Base-by-base conservation (phyloP, 768 basidiomycete species). In the Trametes villosa region DNA sequence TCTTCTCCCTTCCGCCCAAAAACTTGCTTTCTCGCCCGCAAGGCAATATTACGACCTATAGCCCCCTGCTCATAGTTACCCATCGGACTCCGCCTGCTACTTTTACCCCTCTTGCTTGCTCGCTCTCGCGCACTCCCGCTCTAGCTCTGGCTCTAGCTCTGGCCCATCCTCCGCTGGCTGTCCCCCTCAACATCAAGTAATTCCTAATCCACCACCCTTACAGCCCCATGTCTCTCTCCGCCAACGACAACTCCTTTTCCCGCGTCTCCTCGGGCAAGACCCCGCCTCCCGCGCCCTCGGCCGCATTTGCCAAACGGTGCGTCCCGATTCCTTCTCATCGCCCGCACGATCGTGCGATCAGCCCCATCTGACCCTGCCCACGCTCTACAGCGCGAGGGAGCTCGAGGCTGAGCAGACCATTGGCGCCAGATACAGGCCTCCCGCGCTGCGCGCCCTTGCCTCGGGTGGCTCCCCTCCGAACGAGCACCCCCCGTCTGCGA, bases 141-240 rank as follows among this genome's bases (percentile, higher is more conserved):
- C 36, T 38, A 38, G 36, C 36, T 38, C 36, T 38, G 36, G 36
- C 36, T 38, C 36, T 38, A 38, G 36, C 36, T 38, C 18, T 38
- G 36, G 36, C 36, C 36, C 36, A 18, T 18, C 36, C 36, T 15
- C 64, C 63, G 65, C 69, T 68, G 68, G 57, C 45, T 38, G 56
- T 48, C 57, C 65, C 52, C 64, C 68, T 67, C 64, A 70, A 74
- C 71, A 66, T 75, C 74, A 72, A 71, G 68, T 92, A 92, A 92
- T 93, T 84, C 83, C 82, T 92, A 92, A 91, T 91, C 85, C 76
- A 75, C 78, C 79, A 76, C 79, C 78, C 78, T 77, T 81, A 79
- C 65, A 60, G 78, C 89, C 89, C 89, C 90, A 94, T 94, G 92
- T 92, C 92, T 81, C 86, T 93, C 84, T 91, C 91, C 75, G 85